phyloP scores from a whole-genome alignment of 768 basidiomycete genomes.

The Steccherinum ochraceum region DNA sequence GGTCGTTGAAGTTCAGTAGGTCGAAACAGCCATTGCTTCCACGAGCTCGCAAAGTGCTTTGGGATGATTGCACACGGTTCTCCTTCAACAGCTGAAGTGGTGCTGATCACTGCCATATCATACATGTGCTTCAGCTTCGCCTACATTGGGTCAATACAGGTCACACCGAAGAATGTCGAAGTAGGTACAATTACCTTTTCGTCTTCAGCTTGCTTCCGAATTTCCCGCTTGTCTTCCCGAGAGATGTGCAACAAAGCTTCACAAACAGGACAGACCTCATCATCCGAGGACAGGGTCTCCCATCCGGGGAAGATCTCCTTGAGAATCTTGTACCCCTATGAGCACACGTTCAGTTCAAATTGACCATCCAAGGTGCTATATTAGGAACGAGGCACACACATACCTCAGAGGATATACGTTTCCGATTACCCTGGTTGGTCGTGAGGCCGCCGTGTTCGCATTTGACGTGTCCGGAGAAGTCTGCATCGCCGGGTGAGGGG shows the following conservation, averaged over 20 bases:
- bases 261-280: constrained; percentile 60
- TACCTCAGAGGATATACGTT: constrained; percentile 58
- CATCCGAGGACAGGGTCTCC: constrained; percentile 45
- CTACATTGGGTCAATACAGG: constrained; percentile 27
- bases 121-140: constrained; percentile 58
- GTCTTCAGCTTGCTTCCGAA: constrained; percentile 63
- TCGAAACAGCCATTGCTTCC: constrained; percentile 64
- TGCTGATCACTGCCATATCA: constrained; percentile 44
- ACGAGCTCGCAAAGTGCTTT: constrained; percentile 53
- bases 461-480: constrained; percentile 51
- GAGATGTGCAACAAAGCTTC: constrained; percentile 46
- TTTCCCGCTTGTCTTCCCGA: constrained; percentile 55
- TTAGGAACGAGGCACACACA: constrained; percentile 3
- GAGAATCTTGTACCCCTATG: constrained; percentile 53
- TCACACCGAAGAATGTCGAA: not conserved
- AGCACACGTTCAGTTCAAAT: not conserved
- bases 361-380: constrained; percentile 4
- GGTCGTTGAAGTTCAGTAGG: constrained; percentile 55
- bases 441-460: constrained; percentile 69
- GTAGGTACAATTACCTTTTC: constrained; percentile 58
- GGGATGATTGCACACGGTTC: constrained; percentile 54
- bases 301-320: constrained; percentile 57
- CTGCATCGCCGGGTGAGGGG: constrained; percentile 57
- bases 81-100: constrained; percentile 39
- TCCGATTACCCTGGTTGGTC: constrained; percentile 47